Conservation (phyloP, 2,329 filamentous ascomycete genomes). For the Exophiala xenobiotica region DNA sequence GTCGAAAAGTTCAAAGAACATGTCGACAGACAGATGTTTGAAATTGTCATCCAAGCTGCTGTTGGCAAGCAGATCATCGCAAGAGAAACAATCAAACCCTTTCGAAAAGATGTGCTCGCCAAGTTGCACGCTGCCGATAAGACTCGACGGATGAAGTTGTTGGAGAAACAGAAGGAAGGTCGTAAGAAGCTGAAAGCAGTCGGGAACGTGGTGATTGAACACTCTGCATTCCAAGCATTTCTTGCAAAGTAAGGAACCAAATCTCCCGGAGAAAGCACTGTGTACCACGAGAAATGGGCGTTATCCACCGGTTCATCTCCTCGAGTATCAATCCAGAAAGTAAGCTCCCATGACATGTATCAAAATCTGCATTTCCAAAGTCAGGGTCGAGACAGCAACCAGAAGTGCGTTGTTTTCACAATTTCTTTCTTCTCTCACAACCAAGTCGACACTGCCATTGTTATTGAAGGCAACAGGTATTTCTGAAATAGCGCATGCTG, state of each 20-base stretch:
- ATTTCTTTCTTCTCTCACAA: no score
- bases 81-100: slow-evolving; percentile 92
- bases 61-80: slow-evolving; percentile 81
- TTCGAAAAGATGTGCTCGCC: slow-evolving; percentile 88
- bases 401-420: background rate
- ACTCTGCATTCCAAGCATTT: slow-evolving; percentile 92
- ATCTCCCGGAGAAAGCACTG: no score
- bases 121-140: slow-evolving; percentile 93
- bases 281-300: no score
- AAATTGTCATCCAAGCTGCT: slow-evolving; percentile 90
- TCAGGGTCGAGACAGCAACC: no score
- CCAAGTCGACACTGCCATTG: no score
- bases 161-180: slow-evolving; percentile 97
- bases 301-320: no score
- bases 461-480: no score
- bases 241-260: slow-evolving; percentile 75
- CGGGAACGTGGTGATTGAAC: slow-evolving; percentile 93
- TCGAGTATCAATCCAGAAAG: no score
- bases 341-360: no score
- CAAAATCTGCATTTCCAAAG: no score
- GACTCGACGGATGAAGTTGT: slow-evolving; percentile 74
- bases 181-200: slow-evolving; percentile 75
- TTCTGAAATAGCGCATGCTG: no score
- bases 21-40: slow-evolving; percentile 94
- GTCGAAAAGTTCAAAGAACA: slow-evolving; percentile 96